A percentile compares a stretch with the other conserved stretches of the same genome.
Evolutionary conservation across 2,329 filamentous ascomycete genomes (phyloP).

Genomic region (Cercospora beticola): DNA sequence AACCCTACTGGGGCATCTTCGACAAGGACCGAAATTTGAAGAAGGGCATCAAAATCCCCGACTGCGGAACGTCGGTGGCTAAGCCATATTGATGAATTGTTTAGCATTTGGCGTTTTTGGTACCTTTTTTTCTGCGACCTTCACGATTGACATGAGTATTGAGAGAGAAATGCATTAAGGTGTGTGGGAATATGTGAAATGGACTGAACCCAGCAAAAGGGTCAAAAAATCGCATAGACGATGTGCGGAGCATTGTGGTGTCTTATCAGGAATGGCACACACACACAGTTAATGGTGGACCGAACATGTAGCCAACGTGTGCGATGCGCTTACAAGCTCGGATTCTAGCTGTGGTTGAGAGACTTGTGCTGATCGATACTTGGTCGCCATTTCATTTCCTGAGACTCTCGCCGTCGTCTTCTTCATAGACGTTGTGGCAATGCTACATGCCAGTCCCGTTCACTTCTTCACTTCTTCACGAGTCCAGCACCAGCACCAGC

Average conservation of each 20-base stretch:
- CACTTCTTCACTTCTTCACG: neutral
- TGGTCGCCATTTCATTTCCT: too few species aligned
- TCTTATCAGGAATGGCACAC: neutral
- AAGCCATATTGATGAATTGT: conserved; percentile 25
- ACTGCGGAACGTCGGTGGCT: conserved; percentile 67
- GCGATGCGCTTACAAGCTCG: neutral
- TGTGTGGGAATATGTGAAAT: neutral
- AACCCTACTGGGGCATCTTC: conserved; percentile 93
- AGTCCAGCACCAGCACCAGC: neutral
- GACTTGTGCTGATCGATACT: too few species aligned
- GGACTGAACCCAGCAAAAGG: neutral
- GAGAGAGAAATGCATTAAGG: neutral
- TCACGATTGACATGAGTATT: conserved; percentile 1
- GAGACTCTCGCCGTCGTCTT: too few species aligned
- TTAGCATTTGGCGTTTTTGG: neutral
- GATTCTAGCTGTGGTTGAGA: too few species aligned
- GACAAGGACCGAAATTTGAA: conserved; percentile 83
- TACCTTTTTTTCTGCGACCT: neutral
- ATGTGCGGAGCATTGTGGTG: neutral
- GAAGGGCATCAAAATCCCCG: conserved; percentile 77
- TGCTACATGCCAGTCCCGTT: too few species aligned
- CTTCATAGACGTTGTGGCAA: too few species aligned
- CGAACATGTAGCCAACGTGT: neutral
- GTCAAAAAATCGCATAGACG: neutral
- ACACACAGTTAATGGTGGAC: neutral